Conservation (phyloP, 2,329 filamentous ascomycete species). For the Sphaerulina populicola region DNA sequence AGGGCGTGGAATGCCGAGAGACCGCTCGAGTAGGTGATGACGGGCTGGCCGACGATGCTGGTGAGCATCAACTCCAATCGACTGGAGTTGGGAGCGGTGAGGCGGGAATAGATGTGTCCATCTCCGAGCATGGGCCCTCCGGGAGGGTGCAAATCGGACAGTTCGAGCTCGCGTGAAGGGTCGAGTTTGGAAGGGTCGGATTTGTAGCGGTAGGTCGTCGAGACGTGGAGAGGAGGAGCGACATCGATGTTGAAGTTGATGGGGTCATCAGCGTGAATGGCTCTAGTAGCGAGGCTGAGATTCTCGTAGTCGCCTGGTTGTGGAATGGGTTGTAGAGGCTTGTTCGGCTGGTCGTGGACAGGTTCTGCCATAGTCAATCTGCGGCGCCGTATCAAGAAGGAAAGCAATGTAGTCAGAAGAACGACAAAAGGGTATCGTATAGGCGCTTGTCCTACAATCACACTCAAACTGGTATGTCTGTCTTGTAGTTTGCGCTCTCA, state of each 20-base stretch:
- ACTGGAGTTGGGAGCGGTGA: conserved; percentile 66
- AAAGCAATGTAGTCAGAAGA: not conserved
- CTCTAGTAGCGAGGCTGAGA: conserved; percentile 28
- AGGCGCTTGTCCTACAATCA: not conserved
- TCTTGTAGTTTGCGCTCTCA: not conserved
- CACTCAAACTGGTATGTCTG: not conserved
- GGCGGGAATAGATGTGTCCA: conserved; percentile 75
- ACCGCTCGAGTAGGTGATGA: conserved; percentile 73
- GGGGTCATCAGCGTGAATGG: conserved; percentile 32
- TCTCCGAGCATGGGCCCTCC: conserved; percentile 44
- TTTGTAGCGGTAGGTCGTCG: conserved; percentile 81
- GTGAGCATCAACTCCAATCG: conserved; percentile 78
- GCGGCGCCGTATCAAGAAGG: not conserved
- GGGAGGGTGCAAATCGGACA: conserved; percentile 16
- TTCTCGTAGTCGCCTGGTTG: conserved; percentile 11
- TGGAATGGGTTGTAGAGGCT: conserved; percentile 14
- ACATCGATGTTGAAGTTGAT: conserved; percentile 52
- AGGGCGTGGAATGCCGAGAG: conserved; percentile 82
- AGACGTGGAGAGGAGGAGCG: conserved; percentile 80
- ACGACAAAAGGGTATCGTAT: conserved; percentile 4
- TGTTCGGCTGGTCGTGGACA: conserved; percentile 20
- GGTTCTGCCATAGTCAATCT: conserved; percentile 9
- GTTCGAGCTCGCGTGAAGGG: conserved; percentile 23
- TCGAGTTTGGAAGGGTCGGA: conserved; percentile 58
- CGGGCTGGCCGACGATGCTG: conserved; percentile 59